phyloP scores from a whole-genome alignment of 768 basidiomycete genomes.

The Lentinula sp. region DNA sequence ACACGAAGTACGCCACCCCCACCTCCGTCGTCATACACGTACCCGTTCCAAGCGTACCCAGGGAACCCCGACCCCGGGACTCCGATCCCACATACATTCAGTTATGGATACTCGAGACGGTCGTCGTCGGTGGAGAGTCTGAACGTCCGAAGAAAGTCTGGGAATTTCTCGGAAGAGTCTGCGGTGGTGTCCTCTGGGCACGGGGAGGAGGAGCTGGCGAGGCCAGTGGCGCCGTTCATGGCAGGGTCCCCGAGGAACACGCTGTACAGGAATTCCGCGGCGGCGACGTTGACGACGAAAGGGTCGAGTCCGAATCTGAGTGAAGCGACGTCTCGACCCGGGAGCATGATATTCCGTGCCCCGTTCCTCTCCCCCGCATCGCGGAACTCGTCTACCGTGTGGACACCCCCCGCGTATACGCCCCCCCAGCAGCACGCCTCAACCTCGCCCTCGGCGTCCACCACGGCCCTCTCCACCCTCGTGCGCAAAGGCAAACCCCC shows the following conservation, averaged over 20 bases:
- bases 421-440: conserved; percentile 16
- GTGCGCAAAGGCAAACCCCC: conserved; percentile 25
- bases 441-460: conserved; percentile 18
- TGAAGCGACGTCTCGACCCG: conserved; percentile 31
- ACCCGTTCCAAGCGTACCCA: no score
- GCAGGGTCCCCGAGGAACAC: conserved; percentile 15
- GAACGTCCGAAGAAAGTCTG: no score
- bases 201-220: no score
- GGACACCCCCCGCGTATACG: conserved; percentile 51
- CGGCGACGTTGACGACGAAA: neutral
- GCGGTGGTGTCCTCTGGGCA: no score
- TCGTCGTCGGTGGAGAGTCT: no score
- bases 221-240: conserved; percentile 34
- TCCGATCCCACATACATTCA: no score
- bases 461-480: conserved; percentile 14
- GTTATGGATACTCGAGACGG: no score
- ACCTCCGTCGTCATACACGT: no score
- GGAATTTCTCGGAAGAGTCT: no score
- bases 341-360: conserved; percentile 51
- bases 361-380: conserved; percentile 70
- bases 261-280: conserved; percentile 20
- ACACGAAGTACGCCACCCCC: no score
- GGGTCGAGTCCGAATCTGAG: neutral
- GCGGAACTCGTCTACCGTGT: conserved; percentile 53
- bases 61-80: no score